A percentile compares a stretch with the other conserved stretches of the same genome.
phyloP scores from a whole-genome alignment of 805 yeast genomes.

The Candida ulmi region DNA sequence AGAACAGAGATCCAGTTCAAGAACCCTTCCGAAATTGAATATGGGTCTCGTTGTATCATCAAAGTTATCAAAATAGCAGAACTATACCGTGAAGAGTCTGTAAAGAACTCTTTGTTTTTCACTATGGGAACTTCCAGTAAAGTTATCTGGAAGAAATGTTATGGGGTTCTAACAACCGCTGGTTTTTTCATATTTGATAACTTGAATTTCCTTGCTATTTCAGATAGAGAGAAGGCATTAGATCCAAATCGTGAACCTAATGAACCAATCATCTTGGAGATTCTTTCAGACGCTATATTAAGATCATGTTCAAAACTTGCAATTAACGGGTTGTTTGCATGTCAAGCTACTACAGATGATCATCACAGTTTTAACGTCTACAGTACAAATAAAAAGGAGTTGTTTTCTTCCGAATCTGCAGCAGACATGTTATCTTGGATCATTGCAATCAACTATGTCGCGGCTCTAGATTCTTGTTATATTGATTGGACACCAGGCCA shows the following conservation, averaged over 20 bases:
- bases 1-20: slow-evolving; percentile 17
- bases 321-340: slow-evolving; percentile 37
- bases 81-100: slow-evolving; percentile 34
- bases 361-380: slow-evolving; percentile 31
- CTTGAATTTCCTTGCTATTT: slow-evolving; percentile 24
- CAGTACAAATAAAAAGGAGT: slow-evolving; percentile 33
- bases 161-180: slow-evolving; percentile 43
- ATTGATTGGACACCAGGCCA: slow-evolving; percentile 13
- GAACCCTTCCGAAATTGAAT: slow-evolving; percentile 1
- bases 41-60: slow-evolving; percentile 8
- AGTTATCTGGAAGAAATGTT: slow-evolving; percentile 37
- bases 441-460: slow-evolving; percentile 44
- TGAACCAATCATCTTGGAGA: slow-evolving; percentile 28
- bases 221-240: slow-evolving; percentile 24
- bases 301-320: slow-evolving; percentile 28
- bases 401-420: slow-evolving; percentile 36
- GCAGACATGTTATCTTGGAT: slow-evolving; percentile 57
- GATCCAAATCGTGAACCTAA: slow-evolving; percentile 16
- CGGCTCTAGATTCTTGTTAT: slow-evolving; percentile 38
- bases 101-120: slow-evolving; percentile 24
- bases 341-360: slow-evolving; percentile 16
- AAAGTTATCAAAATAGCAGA: slow-evolving; percentile 37
- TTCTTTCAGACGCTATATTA: slow-evolving; percentile 15
- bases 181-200: slow-evolving; percentile 43
- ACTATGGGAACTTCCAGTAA: slow-evolving; percentile 22